Evolutionary conservation across 2,329 filamentous ascomycete genomes (phyloP), one percentile per base, ranked within the genome.

Genomic region (Bipolaris bicolor): DNA sequence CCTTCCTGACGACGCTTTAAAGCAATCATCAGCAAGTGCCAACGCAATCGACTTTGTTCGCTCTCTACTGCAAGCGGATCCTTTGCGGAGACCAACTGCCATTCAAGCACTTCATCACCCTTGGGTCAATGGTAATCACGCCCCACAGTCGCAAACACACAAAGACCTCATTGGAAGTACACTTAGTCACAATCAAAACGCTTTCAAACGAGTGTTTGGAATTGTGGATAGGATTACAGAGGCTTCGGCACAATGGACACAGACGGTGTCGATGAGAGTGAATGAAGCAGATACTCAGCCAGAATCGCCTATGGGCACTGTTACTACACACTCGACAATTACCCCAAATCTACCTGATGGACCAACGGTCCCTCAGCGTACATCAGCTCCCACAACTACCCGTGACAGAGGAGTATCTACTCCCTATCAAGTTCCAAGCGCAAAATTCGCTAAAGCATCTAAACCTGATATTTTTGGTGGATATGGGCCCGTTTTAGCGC

Each of bases 161-260:
- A 16, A n/a, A 6, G 3, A 15, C 7, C 2, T 24, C 9, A 11
- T 9, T 29, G 13, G 4, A 2, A 16, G 2, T 3, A 44, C 24
- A 29, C 9, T 11, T 15, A 5, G 5, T 16, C 4, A 6, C 15
- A 29, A 5, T 4, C 3, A 13, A 18, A n/a, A 15, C 15, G 24
- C 22, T 24, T 26, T 11, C 22, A 29, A 10, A 1, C 13, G 15
- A 2, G 34, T 9, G 15, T 9, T 37, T 16, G 4, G 3, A 16
- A 16, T 3, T 15, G 22, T 10, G 15, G 7, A 44, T 10, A 22
- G n/a, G 41, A 29, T n/a, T 26, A 44, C 15, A 22, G 22, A 44
- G 18, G 41, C 41, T 44, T 44, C 41, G 3, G 41, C 41, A 26
- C 41, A 44, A 44, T 44, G 41, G 41, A 44, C 41, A 7, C 41